Percentiles rank a stretch among this genome's conserved stretches.
These are phyloP conservation scores for Heracleum sosnowskyi DNA, from an alignment of 129 eudicot genomes.

Conservation along the genomic window DNA sequence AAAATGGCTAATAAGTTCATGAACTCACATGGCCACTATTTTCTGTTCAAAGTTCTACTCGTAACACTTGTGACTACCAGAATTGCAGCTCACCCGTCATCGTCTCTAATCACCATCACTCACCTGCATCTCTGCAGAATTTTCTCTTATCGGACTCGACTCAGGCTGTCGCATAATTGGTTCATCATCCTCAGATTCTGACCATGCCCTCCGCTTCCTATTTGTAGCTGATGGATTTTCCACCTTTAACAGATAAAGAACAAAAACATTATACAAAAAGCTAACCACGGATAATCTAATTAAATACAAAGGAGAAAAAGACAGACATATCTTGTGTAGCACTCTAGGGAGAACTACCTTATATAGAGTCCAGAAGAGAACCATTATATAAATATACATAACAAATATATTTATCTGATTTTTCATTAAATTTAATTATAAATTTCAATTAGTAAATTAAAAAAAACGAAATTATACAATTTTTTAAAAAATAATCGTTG, in stretches of 20 bases:
- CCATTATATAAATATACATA: no score
- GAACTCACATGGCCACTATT: not conserved
- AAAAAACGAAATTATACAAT: no score
- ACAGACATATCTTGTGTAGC: no score
- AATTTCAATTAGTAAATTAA: no score
- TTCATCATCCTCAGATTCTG: constrained; percentile 80
- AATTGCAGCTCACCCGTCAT: not conserved
- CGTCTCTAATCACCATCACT: constrained; percentile 42
- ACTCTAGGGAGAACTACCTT: no score
- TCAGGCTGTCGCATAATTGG: constrained; percentile 40
- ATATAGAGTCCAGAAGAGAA: no score
- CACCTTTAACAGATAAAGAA: not conserved
- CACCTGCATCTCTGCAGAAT: constrained; percentile 43
- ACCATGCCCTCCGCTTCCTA: constrained; percentile 49
- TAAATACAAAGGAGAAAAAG: not conserved
- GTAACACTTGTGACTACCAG: not conserved
- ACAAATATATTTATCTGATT: no score
- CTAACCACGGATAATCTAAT: not conserved
- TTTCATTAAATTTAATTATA: no score
- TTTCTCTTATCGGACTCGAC: constrained; percentile 40
- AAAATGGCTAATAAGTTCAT: not conserved
- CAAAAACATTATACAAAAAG: constrained; percentile 18
- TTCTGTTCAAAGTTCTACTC: not conserved
- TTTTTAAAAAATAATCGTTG: no score
- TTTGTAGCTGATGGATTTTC: constrained; percentile 13